phyloP scores from a whole-genome alignment of 73 alveolate species.

The Tetrahymena elliotti region DNA sequence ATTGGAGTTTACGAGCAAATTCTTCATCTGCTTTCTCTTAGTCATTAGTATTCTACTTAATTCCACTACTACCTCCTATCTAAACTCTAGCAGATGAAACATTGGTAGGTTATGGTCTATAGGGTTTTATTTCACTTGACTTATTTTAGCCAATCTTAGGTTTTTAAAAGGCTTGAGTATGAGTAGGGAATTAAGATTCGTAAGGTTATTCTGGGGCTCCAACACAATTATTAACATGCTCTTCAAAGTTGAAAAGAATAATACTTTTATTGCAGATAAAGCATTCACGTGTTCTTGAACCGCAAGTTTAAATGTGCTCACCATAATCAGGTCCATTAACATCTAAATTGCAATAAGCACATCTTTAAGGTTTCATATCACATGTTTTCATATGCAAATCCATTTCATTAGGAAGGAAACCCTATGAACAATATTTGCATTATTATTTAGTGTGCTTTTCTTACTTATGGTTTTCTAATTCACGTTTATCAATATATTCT shows the following conservation, averaged over 20 bases:
- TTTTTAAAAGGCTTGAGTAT: neutral
- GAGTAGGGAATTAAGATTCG: neutral
- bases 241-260: neutral
- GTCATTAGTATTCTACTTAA: neutral
- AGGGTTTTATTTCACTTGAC: neutral
- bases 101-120: neutral
- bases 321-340: neutral
- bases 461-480: neutral
- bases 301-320: neutral
- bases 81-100: neutral
- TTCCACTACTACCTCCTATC: neutral
- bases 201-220: neutral
- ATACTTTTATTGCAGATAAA: neutral
- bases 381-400: neutral
- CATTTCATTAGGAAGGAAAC: neutral
- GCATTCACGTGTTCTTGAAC: neutral
- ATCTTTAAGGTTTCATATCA: neutral
- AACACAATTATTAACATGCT: neutral
- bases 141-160: neutral
- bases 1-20: neutral
- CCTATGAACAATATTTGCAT: neutral
- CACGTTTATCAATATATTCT: neutral
- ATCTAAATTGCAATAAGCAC: neutral
- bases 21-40: neutral
- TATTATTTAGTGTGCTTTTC: neutral